phyloP scores from a whole-genome alignment of 345 rosid species.

The Ricinus communis region DNA sequence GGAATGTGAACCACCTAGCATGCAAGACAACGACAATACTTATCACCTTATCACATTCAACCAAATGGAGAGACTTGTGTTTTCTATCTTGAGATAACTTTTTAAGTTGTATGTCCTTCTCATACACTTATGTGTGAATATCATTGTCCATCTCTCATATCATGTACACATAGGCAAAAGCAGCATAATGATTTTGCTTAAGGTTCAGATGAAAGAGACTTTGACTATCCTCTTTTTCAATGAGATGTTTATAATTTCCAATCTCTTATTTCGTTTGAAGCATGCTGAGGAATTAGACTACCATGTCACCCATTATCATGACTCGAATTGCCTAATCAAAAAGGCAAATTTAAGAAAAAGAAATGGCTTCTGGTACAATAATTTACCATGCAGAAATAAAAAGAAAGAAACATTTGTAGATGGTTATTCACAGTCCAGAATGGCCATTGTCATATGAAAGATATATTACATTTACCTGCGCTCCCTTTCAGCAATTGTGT shows the following conservation, averaged over 20 bases:
- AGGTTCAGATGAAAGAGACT: not conserved
- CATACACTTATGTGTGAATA: not conserved
- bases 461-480: slow-evolving; percentile 63
- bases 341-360: not conserved
- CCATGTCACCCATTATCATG: not conserved
- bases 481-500: slow-evolving; percentile 92
- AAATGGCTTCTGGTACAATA: not conserved
- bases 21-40: not conserved
- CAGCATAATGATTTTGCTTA: not conserved
- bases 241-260: not conserved
- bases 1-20: not conserved
- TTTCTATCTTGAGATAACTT: not conserved
- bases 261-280: slow-evolving; percentile 4
- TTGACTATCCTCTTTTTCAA: not conserved
- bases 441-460: not conserved
- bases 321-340: not conserved
- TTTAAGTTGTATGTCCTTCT: not conserved
- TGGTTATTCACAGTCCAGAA: not conserved
- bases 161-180: not conserved
- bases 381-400: not conserved
- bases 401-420: not conserved
- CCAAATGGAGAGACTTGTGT: not conserved
- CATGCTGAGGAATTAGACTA: not conserved
- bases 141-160: no score
- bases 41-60: not conserved